Percentiles rank a stretch among this genome's conserved stretches.
phyloP scores from a whole-genome alignment of 1,284 basidiomycete species.

The Tylopilus sp. region DNA sequence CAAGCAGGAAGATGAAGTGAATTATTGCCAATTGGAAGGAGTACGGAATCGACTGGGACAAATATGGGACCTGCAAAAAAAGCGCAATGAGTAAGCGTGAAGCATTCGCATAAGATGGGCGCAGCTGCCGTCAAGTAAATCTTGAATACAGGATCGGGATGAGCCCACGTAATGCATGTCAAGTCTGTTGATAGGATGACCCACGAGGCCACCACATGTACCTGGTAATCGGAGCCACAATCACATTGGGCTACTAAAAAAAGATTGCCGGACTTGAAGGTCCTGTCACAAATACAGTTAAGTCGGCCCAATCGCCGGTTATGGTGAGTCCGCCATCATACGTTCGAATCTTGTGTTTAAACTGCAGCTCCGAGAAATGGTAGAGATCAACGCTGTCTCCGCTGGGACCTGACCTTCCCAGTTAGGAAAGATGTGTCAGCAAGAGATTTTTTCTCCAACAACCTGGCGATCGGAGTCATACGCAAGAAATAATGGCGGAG shows the following conservation, averaged over 20 bases:
- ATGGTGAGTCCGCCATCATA: not conserved
- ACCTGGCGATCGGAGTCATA: constrained; percentile 1
- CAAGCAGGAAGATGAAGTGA: constrained; percentile 14
- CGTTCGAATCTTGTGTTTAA: not conserved
- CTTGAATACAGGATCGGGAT: constrained; percentile 3
- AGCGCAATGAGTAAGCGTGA: not conserved
- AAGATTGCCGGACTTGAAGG: not conserved
- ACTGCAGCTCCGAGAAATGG: not conserved
- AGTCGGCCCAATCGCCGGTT: not conserved
- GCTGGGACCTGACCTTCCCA: constrained; percentile 1
- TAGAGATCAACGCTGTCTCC: not conserved
- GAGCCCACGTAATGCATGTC: constrained; percentile 11
- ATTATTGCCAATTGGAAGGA: not conserved
- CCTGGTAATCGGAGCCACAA: not conserved
- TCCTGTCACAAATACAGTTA: not conserved
- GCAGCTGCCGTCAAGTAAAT: not conserved
- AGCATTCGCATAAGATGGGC: not conserved
- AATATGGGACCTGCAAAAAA: not conserved
- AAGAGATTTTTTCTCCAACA: not conserved
- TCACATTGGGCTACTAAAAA: not conserved
- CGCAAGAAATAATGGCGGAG: constrained; percentile 9
- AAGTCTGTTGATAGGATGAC: not conserved
- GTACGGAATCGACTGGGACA: not conserved
- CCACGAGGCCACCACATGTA: constrained; percentile 1
- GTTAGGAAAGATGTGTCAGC: constrained; percentile 5